phyloP scores from a whole-genome alignment of 805 yeast species.

The Metschnikowia cubensis region DNA sequence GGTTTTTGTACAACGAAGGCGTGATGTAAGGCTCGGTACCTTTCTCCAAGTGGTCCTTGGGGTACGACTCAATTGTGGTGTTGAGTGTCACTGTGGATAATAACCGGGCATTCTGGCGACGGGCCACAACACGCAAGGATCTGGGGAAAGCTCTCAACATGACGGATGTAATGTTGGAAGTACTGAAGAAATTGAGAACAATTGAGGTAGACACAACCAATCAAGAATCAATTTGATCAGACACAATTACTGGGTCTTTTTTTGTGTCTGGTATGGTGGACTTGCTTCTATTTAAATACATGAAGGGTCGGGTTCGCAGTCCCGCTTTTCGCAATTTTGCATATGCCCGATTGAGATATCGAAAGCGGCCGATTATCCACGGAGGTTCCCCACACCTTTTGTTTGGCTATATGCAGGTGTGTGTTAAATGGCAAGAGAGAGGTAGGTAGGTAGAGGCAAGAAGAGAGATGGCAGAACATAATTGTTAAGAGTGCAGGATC shows the following conservation, averaged over 20 bases:
- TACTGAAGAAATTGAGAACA: background rate
- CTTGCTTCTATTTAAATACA: background rate
- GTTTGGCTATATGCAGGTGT: background rate
- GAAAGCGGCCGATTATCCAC: constrained; percentile 2
- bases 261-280: background rate
- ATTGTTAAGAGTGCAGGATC: no score
- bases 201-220: background rate
- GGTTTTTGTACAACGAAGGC: constrained; percentile 49
- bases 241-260: background rate
- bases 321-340: constrained; percentile 15
- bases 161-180: background rate
- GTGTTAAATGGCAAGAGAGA: background rate
- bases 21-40: constrained; percentile 45
- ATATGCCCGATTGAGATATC: constrained; percentile 2
- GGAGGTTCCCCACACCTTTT: constrained; percentile 4
- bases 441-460: no score
- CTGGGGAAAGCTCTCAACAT: constrained; percentile 14
- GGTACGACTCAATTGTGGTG: constrained; percentile 35
- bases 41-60: constrained; percentile 35
- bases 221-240: no score
- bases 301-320: constrained; percentile 13
- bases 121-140: constrained; percentile 6
- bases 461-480: no score
- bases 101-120: constrained; percentile 6
- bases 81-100: constrained; percentile 19